Evolutionary conservation across 1,139 yeast species (phyloP).

Genomic region (Saccharomyces uvarum): DNA sequence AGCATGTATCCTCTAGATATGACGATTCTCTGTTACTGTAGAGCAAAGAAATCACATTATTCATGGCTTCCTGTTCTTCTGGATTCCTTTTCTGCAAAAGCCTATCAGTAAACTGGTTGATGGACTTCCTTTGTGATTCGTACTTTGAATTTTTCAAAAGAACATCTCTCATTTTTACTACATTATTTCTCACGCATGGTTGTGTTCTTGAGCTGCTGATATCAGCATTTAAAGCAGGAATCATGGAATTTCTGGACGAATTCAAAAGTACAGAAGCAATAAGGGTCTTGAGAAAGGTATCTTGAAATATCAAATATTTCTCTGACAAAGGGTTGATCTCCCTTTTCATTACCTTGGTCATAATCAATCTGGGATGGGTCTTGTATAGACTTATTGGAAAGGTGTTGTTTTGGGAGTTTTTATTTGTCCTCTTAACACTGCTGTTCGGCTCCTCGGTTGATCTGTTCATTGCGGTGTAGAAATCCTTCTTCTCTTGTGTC

Average conservation of each 20-base stretch:
- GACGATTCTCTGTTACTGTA: constrained; percentile 11
- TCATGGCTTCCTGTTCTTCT: constrained; percentile 10
- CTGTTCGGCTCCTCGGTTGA: not conserved
- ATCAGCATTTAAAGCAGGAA: constrained; percentile 16
- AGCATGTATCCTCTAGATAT: constrained; percentile 25
- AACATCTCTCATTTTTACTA: constrained; percentile 17
- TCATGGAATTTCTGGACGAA: not conserved
- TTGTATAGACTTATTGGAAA: constrained; percentile 1
- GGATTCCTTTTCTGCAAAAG: constrained; percentile 16
- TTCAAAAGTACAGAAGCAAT: constrained; percentile 4
- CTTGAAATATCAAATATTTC: constrained; percentile 3
- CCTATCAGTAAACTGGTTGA: constrained; percentile 21
- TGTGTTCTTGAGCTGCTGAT: constrained; percentile 17
- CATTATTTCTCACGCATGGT: constrained; percentile 17
- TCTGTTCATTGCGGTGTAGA: constrained; percentile 8
- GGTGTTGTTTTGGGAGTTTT: not conserved
- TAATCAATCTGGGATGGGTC: constrained; percentile 4
- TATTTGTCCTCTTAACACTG: not conserved
- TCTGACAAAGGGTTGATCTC: constrained; percentile 4
- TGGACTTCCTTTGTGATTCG: constrained; percentile 16
- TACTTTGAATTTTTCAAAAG: constrained; percentile 18
- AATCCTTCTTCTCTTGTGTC: constrained; percentile 11
- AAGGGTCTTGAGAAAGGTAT: not conserved
- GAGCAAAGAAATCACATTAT: constrained; percentile 11
- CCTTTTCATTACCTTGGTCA: constrained; percentile 3